Evolutionary conservation across 1,284 basidiomycete species (phyloP), one percentile per base, ranked within the genome.

Genomic region (Naganishia sp.): DNA sequence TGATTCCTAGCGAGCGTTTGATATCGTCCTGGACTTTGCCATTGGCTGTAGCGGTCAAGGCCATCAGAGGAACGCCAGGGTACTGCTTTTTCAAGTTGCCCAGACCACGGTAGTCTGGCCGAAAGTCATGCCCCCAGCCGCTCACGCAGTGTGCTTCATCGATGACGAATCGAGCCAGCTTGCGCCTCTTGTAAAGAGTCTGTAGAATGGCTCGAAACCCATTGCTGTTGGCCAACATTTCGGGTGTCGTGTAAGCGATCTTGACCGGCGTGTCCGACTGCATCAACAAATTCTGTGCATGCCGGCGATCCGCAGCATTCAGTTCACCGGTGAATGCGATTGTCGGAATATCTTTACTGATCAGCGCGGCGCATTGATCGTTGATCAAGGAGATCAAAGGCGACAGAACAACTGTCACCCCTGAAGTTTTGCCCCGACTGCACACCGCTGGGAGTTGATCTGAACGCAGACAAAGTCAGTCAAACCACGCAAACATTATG

Each of bases 61-160:
- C 96, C 86, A 97, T 97, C 74, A 99, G 89, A 0, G 95, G 95
- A 1, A 94, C 84, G 3, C 81, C 76, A 0, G 90, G 90, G 78
- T 87, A 98, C 13, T 85, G 83, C 23, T 83, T 78, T 39, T 92
- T 88, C 48, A 98, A 82, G 15, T 82, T 76, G 18, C 86, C 85
- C 31, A 99, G 82, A 36, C 82, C 80, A 53, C 84, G 83, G 73
- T 93, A 80, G 66, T 79, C 78, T 18, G 75, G 70, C 42, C 80
- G 75, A 70, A 81, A 81, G 70, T 81, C 80, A 68, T 82, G 80
- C 11, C 81, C 81, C 81, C 81, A 82, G 60, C 77, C 81, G 68
- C 81, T 82, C 44, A 98, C 90, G 76, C 93, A 94, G 76, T 99
- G 96, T 1, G 94, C 95, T 75, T 99, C 95, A 75, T 99, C 96